Evolutionary conservation across 768 basidiomycete species (phyloP).

Genomic region (Sarcomyxa edulis): DNA sequence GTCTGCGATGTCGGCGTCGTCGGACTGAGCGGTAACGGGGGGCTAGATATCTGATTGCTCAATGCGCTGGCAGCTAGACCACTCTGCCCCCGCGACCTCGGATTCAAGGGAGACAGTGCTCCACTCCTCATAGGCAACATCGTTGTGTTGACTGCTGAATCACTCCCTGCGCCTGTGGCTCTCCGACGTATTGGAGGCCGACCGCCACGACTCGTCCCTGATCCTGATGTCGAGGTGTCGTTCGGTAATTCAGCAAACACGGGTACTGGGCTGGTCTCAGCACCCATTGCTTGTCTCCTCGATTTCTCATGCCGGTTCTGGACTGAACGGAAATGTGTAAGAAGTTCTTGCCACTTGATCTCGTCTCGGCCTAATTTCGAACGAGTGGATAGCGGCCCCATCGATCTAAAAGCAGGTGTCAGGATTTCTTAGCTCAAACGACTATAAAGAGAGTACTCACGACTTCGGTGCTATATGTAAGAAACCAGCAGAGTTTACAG

Average conservation of each 20-base stretch:
- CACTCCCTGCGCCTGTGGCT: constrained; percentile 57
- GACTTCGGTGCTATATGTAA: constrained; percentile 84
- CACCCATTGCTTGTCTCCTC: constrained; percentile 69
- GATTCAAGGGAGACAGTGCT: constrained; percentile 70
- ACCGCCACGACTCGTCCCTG: constrained; percentile 16
- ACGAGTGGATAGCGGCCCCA: constrained; percentile 44
- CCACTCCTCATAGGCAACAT: constrained; percentile 32
- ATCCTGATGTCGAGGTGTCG: constrained; percentile 26
- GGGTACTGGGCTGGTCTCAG: constrained; percentile 49
- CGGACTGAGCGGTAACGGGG: not conserved
- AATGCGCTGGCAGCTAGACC: constrained; percentile 21
- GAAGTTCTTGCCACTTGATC: constrained; percentile 95
- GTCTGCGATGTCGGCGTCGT: not conserved
- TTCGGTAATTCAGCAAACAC: constrained; percentile 42
- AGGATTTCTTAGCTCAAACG: not conserved
- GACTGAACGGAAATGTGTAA: constrained; percentile 85
- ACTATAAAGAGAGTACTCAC: constrained; percentile 35
- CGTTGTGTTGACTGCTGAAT: constrained; percentile 21
- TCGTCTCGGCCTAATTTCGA: constrained; percentile 82
- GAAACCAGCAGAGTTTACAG: constrained; percentile 93
- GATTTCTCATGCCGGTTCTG: constrained; percentile 92
- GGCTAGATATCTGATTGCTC: constrained; percentile 1
- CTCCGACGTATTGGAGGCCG: constrained; percentile 55
- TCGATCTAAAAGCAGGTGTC: constrained; percentile 13
- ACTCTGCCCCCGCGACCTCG: constrained; percentile 51